Evolutionary conservation across 345 rosid species (phyloP).

Genomic region (Microcos paniculata): DNA sequence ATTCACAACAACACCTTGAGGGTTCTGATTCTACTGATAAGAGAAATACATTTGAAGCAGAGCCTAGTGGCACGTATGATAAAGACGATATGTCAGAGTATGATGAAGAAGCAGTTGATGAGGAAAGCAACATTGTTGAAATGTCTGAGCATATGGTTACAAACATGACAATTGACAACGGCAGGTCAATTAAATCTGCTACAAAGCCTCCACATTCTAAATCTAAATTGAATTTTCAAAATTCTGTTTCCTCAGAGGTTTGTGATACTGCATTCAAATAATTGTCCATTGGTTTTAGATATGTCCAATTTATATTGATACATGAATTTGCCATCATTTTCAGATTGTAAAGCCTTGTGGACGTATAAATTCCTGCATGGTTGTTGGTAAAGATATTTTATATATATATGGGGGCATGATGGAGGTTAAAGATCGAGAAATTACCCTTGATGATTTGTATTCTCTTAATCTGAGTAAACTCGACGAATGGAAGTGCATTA

Average conservation of each 20-base stretch:
- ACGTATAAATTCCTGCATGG: slow-evolving; percentile 90
- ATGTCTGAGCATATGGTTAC: slow-evolving; percentile 49
- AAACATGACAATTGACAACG: slow-evolving; percentile 38
- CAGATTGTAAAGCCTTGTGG: slow-evolving; percentile 96
- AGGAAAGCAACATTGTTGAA: slow-evolving; percentile 44
- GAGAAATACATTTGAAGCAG: slow-evolving; percentile 38
- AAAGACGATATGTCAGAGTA: slow-evolving; percentile 29
- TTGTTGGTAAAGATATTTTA: slow-evolving; percentile 83
- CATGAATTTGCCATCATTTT: slow-evolving; percentile 18
- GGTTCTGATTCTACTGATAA: slow-evolving; percentile 34
- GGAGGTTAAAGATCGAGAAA: slow-evolving; percentile 88
- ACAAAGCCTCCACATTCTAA: slow-evolving; percentile 39
- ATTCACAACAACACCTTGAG: slow-evolving; percentile 39
- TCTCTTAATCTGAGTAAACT: slow-evolving; percentile 96
- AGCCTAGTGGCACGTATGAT: slow-evolving; percentile 35
- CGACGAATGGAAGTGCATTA: slow-evolving; percentile 97
- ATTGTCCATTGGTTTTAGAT: neutral
- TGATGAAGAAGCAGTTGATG: slow-evolving; percentile 40
- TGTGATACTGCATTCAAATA: slow-evolving; percentile 24
- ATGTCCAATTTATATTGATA: slow-evolving; percentile 16
- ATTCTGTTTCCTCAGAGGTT: slow-evolving; percentile 69
- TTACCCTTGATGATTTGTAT: slow-evolving; percentile 90
- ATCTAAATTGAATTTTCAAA: slow-evolving; percentile 44
- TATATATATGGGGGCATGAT: slow-evolving; percentile 98
- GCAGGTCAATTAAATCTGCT: slow-evolving; percentile 35